These are phyloP conservation scores for Macrophomina tecta DNA, from an alignment of 2,329 filamentous ascomycete species.

Conservation along the genomic window DNA sequence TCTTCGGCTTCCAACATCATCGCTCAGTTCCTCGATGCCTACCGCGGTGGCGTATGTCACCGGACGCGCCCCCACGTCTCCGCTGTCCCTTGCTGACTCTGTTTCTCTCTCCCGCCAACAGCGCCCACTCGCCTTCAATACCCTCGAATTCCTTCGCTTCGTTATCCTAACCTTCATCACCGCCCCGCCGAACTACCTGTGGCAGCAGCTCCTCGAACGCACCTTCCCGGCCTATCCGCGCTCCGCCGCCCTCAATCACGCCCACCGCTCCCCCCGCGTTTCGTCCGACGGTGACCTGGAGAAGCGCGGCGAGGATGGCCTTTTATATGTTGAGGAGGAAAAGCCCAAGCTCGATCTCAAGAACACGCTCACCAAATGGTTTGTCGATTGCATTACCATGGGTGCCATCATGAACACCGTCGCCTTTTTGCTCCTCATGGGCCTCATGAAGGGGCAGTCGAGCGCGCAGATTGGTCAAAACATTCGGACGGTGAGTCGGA, in stretches of 20 bases:
- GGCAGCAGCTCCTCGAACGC: constrained; percentile 81
- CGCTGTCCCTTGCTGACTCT: neutral
- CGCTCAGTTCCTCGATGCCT: constrained; percentile 45
- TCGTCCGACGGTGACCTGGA: constrained; percentile 22
- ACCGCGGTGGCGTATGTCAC: constrained; percentile 36
- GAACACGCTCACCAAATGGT: constrained; percentile 71
- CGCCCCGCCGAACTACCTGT: constrained; percentile 82
- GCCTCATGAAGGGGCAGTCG: constrained; percentile 52
- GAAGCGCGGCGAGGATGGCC: constrained; percentile 29
- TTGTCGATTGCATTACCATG: constrained; percentile 69
- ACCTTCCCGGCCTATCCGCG: constrained; percentile 66
- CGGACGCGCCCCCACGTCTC: neutral
- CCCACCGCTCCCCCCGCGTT: constrained; percentile 22
- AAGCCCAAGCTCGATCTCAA: constrained; percentile 39
- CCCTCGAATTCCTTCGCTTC: constrained; percentile 46
- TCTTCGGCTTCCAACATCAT: constrained; percentile 46
- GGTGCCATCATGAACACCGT: constrained; percentile 70
- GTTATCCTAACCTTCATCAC: constrained; percentile 70
- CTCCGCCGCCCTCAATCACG: constrained; percentile 42
- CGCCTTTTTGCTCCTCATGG: constrained; percentile 67
- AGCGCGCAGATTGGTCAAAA: constrained; percentile 39
- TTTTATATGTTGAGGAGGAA: constrained; percentile 34
- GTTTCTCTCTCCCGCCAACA: constrained; percentile 24
- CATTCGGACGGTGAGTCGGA: constrained; percentile 45
- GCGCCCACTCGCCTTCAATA: constrained; percentile 45